phyloP scores from a whole-genome alignment of 192 early-diverging fungal genomes.

The Coemansia brasiliensis region DNA sequence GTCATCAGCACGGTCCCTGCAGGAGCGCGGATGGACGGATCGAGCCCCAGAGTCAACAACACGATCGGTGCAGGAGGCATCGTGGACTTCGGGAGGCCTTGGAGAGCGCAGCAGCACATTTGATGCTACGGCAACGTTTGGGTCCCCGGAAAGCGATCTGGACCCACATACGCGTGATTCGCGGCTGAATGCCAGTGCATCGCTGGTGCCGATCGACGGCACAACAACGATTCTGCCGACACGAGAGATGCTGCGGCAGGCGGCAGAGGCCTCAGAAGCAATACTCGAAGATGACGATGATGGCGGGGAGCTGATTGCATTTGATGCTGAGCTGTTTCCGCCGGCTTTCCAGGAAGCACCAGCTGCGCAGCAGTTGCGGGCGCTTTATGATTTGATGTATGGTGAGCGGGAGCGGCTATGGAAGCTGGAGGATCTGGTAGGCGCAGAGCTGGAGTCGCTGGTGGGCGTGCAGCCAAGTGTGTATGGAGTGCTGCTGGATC shows the following conservation, averaged over 20 bases:
- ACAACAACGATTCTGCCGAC: conserved; percentile 49
- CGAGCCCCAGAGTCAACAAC: conserved; percentile 1
- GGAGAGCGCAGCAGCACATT: conserved; percentile 14
- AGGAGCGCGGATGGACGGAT: neutral
- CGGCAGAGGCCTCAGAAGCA: conserved; percentile 27
- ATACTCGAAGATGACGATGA: neutral
- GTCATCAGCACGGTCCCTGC: too few species aligned
- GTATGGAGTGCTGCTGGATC: conserved; percentile 28
- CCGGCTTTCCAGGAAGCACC: conserved; percentile 29
- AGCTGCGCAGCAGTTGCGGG: conserved; percentile 26
- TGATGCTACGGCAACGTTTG: conserved; percentile 37
- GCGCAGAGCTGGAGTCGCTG: conserved; percentile 8
- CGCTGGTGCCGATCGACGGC: conserved; percentile 31
- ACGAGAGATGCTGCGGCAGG: conserved; percentile 50
- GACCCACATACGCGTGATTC: conserved; percentile 14
- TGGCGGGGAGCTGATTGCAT: conserved; percentile 9
- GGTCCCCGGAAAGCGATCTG: conserved; percentile 13
- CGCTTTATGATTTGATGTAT: conserved; percentile 23
- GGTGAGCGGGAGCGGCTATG: conserved; percentile 33
- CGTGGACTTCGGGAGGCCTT: neutral
- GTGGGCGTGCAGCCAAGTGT: conserved; percentile 12
- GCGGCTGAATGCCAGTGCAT: conserved; percentile 27
- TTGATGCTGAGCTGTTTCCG: conserved; percentile 28
- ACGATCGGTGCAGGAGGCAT: neutral
- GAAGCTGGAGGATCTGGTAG: conserved; percentile 30